phyloP scores from a whole-genome alignment of 192 early-diverging fungal genomes.

The Backusella australiensis region DNA sequence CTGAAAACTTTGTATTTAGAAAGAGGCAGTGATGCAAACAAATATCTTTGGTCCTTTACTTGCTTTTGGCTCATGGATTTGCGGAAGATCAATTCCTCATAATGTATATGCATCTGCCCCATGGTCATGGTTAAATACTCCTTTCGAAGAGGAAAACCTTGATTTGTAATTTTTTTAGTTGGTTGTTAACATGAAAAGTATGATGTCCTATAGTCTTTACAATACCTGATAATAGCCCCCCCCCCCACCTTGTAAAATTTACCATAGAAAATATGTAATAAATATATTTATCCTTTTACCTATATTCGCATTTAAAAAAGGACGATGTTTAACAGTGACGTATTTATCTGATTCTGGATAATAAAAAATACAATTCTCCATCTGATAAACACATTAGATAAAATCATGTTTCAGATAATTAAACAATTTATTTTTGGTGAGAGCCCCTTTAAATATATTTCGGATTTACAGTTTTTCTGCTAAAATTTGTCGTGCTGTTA shows the following conservation, averaged over 20 bases:
- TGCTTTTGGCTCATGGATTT: slow-evolving; percentile 27
- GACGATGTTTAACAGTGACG: neutral
- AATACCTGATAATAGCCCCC: neutral
- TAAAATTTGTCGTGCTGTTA: neutral
- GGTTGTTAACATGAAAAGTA: neutral
- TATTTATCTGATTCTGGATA: neutral
- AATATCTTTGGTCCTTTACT: slow-evolving; percentile 24
- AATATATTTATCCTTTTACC: neutral
- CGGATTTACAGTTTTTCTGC: neutral
- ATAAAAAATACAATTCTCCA: neutral
- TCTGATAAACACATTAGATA: neutral
- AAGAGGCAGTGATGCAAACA: slow-evolving; percentile 28
- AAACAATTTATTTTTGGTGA: neutral
- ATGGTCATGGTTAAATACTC: slow-evolving; percentile 20
- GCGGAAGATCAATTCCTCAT: slow-evolving; percentile 17
- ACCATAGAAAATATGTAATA: neutral
- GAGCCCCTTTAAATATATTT: neutral
- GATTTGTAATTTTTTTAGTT: slow-evolving; percentile 3
- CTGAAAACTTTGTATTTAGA: neutral
- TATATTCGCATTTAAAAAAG: neutral
- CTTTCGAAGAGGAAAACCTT: slow-evolving; percentile 17
- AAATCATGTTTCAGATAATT: neutral
- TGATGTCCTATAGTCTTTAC: neutral
- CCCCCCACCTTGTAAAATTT: neutral
- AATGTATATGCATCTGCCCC: slow-evolving; percentile 20